A percentile compares a stretch with the other conserved stretches of the same genome.
phyloP scores from a whole-genome alignment of 441 rosid species.

The Populus hybrid region DNA sequence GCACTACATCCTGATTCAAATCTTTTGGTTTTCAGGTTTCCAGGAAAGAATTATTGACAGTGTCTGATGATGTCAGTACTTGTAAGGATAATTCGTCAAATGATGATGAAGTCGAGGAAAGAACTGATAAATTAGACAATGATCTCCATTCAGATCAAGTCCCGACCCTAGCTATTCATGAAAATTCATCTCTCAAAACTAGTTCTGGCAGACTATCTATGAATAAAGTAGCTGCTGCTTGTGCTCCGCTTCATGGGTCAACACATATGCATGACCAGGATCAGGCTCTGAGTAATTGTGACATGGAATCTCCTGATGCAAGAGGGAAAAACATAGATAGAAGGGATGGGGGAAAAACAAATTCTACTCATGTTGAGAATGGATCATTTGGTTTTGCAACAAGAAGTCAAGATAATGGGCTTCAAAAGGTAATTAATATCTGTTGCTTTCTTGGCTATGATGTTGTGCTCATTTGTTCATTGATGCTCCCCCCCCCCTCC shows the following conservation, averaged over 20 bases:
- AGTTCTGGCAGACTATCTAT: constrained; percentile 40
- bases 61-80: constrained; percentile 37
- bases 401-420: constrained; percentile 48
- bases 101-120: constrained; percentile 45
- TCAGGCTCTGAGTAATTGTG: constrained; percentile 44
- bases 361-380: constrained; percentile 35
- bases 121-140: constrained; percentile 50
- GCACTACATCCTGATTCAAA: constrained; percentile 1
- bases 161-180: constrained; percentile 71
- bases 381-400: constrained; percentile 53
- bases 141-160: constrained; percentile 66
- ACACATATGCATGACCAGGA: constrained; percentile 35
- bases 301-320: constrained; percentile 48
- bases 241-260: constrained; percentile 35
- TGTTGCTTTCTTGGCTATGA: background rate
- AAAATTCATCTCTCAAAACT: constrained; percentile 42
- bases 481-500: background rate
- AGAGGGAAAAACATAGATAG: constrained; percentile 35
- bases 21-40: constrained; percentile 54
- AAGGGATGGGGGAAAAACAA: constrained; percentile 53
- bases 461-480: background rate
- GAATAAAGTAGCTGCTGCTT: constrained; percentile 35
- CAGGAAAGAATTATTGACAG: constrained; percentile 44
- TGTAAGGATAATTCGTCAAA: constrained; percentile 45
- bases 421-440: constrained; percentile 53